A percentile compares a stretch with the other conserved stretches of the same genome.
phyloP scores from a whole-genome alignment of 805 yeast species.

The Geotrichum ghanense region DNA sequence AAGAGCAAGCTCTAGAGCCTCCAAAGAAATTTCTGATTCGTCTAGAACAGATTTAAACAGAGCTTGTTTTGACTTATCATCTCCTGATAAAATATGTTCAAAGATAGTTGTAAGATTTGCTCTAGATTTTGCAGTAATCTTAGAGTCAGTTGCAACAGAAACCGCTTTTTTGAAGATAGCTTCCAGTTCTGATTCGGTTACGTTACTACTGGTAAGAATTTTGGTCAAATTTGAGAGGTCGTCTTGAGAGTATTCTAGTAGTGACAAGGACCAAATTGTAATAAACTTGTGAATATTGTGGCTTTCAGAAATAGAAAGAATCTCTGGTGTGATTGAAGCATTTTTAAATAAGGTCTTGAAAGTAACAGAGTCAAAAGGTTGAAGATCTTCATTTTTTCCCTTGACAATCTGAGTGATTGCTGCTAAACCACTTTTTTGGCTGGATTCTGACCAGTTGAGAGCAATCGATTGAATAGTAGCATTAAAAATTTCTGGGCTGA shows the following conservation, averaged over 20 bases:
- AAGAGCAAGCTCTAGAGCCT: conserved; percentile 49
- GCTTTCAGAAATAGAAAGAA: conserved; percentile 17
- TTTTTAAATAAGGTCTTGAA: conserved; percentile 13
- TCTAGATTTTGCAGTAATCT: not conserved
- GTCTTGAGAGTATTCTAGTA: conserved; percentile 33
- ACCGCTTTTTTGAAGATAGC: conserved; percentile 6
- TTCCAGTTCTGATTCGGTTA: conserved; percentile 13
- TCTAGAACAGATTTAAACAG: conserved; percentile 7
- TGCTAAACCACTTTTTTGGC: conserved; percentile 21
- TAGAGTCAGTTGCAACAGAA: conserved; percentile 4
- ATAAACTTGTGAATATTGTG: conserved; percentile 32
- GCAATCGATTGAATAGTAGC: conserved; percentile 55
- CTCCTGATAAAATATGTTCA: conserved; percentile 27
- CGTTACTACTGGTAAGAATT: conserved; percentile 11
- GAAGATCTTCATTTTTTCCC: conserved; percentile 9
- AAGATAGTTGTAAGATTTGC: conserved; percentile 17
- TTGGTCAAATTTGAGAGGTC: conserved; percentile 9
- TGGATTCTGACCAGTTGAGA: conserved; percentile 30
- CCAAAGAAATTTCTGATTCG: conserved; percentile 19
- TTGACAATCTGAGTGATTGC: conserved; percentile 25
- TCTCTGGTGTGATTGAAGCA: conserved; percentile 14
- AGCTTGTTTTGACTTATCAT: conserved; percentile 25
- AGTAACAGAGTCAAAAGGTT: conserved; percentile 12
- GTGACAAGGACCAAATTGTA: conserved; percentile 33
- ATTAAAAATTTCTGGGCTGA: conserved; percentile 39